These are phyloP conservation scores for Hemisphaericaspora nanyangensis DNA, from an alignment of 805 yeast species.

Conservation along the genomic window DNA sequence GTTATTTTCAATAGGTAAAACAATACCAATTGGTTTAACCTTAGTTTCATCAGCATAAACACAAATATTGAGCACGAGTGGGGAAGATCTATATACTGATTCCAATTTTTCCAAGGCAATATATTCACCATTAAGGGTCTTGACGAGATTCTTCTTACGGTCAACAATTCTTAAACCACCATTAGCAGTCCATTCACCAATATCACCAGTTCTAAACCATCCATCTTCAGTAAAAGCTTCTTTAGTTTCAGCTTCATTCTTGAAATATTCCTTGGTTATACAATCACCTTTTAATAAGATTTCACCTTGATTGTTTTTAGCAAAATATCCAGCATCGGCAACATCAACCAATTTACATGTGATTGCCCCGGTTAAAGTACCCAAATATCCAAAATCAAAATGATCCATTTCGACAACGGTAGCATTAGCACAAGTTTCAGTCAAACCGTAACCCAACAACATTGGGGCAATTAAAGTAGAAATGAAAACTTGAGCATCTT, in stretches of 20 bases:
- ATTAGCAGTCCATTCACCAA: conserved; percentile 83
- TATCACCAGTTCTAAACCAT: conserved; percentile 97
- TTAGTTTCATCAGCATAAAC: conserved; percentile 86
- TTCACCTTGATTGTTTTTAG: conserved; percentile 92
- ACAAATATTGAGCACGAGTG: conserved; percentile 75
- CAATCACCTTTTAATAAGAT: conserved; percentile 73
- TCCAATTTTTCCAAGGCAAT: conserved; percentile 95
- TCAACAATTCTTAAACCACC: conserved; percentile 86
- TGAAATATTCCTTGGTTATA: conserved; percentile 73
- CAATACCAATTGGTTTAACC: conserved; percentile 89
- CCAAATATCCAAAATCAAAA: conserved; percentile 74
- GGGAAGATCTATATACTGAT: conserved; percentile 81
- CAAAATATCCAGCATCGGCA: conserved; percentile 84
- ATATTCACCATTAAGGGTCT: conserved; percentile 95
- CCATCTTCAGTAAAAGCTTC: conserved; percentile 75
- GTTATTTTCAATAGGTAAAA: conserved; percentile 73
- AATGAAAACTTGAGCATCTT: conserved; percentile 78
- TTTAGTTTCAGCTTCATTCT: conserved; percentile 76
- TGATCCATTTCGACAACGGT: conserved; percentile 60
- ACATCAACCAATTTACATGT: conserved; percentile 90
- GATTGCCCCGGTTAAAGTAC: conserved; percentile 77
- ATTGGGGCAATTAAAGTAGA: conserved; percentile 74
- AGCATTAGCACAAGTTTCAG: conserved; percentile 93
- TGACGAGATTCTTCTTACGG: conserved; percentile 92
- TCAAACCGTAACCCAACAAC: conserved; percentile 93